These are phyloP conservation scores for Talaromyces sp. DNA, from an alignment of 2,329 filamentous ascomycete genomes.

Conservation along the genomic window DNA sequence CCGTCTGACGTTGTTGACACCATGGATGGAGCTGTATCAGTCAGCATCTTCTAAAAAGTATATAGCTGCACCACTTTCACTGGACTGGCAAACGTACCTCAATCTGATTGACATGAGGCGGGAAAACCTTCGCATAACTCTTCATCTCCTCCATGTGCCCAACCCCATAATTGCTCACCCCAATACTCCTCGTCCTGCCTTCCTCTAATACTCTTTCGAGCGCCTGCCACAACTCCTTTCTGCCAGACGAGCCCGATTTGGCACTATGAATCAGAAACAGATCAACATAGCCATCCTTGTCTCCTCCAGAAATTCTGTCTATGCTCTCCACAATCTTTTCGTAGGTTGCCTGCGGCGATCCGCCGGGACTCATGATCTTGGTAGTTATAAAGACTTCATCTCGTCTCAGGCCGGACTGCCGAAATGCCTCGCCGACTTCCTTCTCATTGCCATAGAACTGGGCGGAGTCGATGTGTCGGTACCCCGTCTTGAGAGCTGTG, in stretches of 20 bases:
- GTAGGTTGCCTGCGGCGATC: conserved; percentile 58
- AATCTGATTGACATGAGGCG: conserved; percentile 71
- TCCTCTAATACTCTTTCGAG: conserved; percentile 60
- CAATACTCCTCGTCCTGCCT: conserved; percentile 62
- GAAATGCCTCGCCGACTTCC: conserved; percentile 63
- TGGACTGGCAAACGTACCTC: conserved; percentile 51
- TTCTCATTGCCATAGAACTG: conserved; percentile 68
- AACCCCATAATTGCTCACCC: conserved; percentile 69
- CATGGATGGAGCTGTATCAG: conserved; percentile 63
- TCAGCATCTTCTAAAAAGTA: neutral
- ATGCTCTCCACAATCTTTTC: conserved; percentile 59
- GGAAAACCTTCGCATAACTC: conserved; percentile 61
- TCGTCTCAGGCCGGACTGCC: conserved; percentile 50
- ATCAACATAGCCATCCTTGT: conserved; percentile 62
- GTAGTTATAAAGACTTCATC: conserved; percentile 65
- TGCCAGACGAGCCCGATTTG: conserved; percentile 51
- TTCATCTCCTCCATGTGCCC: conserved; percentile 67
- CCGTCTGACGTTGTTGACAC: conserved; percentile 62
- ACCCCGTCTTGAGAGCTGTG: conserved; percentile 52
- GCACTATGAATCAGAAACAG: conserved; percentile 68
- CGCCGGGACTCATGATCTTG: conserved; percentile 59
- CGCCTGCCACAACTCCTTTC: conserved; percentile 63
- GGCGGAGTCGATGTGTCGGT: conserved; percentile 58
- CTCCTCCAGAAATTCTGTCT: conserved; percentile 53
- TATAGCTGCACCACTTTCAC: neutral